Evolutionary conservation across 768 basidiomycete species (phyloP), one percentile per base, ranked within the genome.

Genomic region (Boletus vermiculosoides): DNA sequence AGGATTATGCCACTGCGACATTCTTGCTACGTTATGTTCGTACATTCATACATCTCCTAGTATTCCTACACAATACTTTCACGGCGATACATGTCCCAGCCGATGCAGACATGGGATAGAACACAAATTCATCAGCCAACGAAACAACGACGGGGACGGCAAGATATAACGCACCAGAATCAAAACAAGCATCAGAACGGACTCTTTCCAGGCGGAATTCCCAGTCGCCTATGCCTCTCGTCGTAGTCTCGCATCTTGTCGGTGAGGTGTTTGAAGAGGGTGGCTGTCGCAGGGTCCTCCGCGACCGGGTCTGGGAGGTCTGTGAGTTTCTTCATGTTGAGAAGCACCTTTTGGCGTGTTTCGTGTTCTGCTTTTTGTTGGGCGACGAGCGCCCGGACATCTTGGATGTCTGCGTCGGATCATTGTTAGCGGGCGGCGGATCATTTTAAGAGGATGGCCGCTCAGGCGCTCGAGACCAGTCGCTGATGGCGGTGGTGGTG

Each of bases 391-490:
- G 86, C 83, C 40, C 89, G 83, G 41, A 92, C 77, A 58, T 90
- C 89, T 74, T 92, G 87, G 30, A 93, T 86, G 68, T 92, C 91
- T 22, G 78, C 70, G 70, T 92, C 90, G 81, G 61, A 93, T 88
- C 54, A 88, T 78, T 1, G 90, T 90, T 6, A 90, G 90, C 22
- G 80, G 78, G 48, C 90, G 79, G 50, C 91, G 84, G 66, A 93
- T 88, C 91, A 93, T 6, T n/a, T 40, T 50, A 7, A 20, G 40
- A 11, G 39, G 39, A 40, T n/a, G n/a, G 39, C 3, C n/a, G 39
- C 18, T 40, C n/a, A 33, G 31, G 5, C 31, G 11, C 12, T 33
- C n/a, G n/a, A n/a, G 31, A 12, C 31, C 31, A 33, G 2, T 33
- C 31, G 10, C 31, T n/a, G 36, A 3, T 1, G 37, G 4, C n/a